Evolutionary conservation across 2,329 filamentous ascomycete genomes (phyloP).

Genomic region (Diaporthe longicolla): DNA sequence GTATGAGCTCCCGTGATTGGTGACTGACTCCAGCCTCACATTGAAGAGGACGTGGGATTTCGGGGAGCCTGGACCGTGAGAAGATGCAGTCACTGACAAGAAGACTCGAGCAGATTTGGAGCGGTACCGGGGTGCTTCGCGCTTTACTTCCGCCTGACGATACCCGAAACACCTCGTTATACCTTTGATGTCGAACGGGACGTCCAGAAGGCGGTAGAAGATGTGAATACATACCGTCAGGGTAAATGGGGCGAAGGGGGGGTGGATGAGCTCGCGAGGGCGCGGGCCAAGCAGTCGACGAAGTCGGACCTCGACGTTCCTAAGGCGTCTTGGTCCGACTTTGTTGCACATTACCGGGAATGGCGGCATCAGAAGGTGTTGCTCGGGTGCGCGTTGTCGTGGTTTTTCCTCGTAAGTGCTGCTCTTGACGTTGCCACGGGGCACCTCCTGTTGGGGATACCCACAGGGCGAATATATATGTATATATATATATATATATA

Average conservation of each 20-base stretch:
- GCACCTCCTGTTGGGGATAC: not conserved
- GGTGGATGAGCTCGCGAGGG: slow-evolving; percentile 76
- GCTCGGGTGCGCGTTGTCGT: slow-evolving; percentile 79
- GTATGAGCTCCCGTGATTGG: not conserved
- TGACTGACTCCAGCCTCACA: not conserved
- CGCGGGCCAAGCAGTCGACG: slow-evolving; percentile 68
- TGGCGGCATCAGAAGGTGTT: slow-evolving; percentile 79
- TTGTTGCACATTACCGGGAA: slow-evolving; percentile 77
- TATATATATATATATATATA: too few species aligned
- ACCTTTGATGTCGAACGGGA: slow-evolving; percentile 86
- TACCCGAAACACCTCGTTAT: slow-evolving; percentile 90
- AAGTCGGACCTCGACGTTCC: slow-evolving; percentile 71
- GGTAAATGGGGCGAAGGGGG: slow-evolving; percentile 72
- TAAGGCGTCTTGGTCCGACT: slow-evolving; percentile 81
- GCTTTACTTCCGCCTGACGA: slow-evolving; percentile 85
- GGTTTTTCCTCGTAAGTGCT: slow-evolving; percentile 75
- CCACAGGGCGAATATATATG: too few species aligned
- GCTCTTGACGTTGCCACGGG: not conserved
- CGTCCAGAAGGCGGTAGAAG: slow-evolving; percentile 79
- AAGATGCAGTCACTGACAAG: not conserved
- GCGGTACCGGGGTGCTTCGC: slow-evolving; percentile 85
- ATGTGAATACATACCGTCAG: slow-evolving; percentile 81
- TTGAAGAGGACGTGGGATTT: too few species aligned
- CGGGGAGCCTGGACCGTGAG: too few species aligned
- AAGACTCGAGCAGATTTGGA: slow-evolving; percentile 68